These are phyloP conservation scores for Piedraia hortae DNA, from an alignment of 2,329 filamentous ascomycete species.

Conservation along the genomic window DNA sequence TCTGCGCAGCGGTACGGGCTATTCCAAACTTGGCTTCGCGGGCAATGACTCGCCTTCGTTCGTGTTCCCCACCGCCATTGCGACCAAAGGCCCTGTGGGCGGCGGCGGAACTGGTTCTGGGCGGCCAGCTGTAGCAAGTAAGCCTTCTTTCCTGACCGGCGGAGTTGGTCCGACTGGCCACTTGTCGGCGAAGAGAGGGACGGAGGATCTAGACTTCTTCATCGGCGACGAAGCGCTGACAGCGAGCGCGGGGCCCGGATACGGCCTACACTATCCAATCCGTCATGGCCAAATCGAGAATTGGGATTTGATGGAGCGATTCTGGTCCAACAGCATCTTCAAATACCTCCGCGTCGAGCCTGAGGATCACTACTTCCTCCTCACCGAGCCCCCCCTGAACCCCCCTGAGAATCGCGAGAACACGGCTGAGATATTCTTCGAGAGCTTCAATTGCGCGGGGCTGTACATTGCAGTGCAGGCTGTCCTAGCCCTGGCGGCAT, in stretches of 20 bases:
- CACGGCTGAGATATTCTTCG: slow-evolving; percentile 98
- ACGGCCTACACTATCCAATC: slow-evolving; percentile 92
- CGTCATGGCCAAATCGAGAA: slow-evolving; percentile 97
- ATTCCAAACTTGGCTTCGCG: slow-evolving; percentile 97
- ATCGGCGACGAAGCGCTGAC: slow-evolving; percentile 89
- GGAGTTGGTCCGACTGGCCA: slow-evolving; percentile 62
- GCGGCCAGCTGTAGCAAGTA: slow-evolving; percentile 71
- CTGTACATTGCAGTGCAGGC: slow-evolving; percentile 97
- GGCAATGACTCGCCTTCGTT: slow-evolving; percentile 98
- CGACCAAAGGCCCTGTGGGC: slow-evolving; percentile 55
- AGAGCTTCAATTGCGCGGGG: slow-evolving; percentile 97
- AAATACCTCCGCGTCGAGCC: slow-evolving; percentile 96
- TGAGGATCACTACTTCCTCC: slow-evolving; percentile 93
- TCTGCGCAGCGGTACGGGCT: slow-evolving; percentile 78
- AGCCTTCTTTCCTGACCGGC: slow-evolving; percentile 81
- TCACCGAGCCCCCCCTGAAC: slow-evolving; percentile 95
- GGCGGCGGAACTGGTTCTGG: slow-evolving; percentile 44
- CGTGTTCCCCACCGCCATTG: slow-evolving; percentile 96
- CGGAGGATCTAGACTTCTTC: slow-evolving; percentile 94
- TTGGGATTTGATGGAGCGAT: slow-evolving; percentile 99
- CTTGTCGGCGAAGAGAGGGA: slow-evolving; percentile 74
- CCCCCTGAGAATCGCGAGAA: slow-evolving; percentile 97
- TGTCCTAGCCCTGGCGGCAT: slow-evolving; percentile 81
- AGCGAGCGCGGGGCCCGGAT: slow-evolving; percentile 64
- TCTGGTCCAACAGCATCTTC: slow-evolving; percentile 99